Conservation (phyloP, 345 rosid genomes). For the Citrus trifoliata region DNA sequence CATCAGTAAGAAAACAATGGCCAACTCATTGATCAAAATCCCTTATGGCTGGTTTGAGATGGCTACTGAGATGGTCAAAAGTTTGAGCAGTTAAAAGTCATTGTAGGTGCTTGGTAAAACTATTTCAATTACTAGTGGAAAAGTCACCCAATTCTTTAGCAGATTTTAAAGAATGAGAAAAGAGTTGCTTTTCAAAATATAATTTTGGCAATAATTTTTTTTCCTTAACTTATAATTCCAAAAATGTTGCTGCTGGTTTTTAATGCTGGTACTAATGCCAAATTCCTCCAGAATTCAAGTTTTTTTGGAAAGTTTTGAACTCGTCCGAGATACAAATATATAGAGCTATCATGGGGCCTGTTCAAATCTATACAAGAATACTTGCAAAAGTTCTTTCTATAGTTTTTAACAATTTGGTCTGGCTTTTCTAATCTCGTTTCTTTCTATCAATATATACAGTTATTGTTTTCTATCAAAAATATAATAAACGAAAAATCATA, state of each 20-base stretch:
- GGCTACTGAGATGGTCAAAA: not conserved
- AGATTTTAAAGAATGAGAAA: not conserved
- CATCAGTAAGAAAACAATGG: not conserved
- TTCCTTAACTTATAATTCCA: not conserved
- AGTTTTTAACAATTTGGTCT: not conserved
- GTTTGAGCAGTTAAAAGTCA: not conserved
- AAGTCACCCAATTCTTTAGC: not conserved
- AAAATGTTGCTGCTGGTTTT: not conserved
- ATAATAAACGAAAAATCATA: not conserved
- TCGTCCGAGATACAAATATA: not conserved
- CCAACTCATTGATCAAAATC: not conserved
- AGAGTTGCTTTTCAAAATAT: not conserved
- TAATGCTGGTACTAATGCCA: not conserved
- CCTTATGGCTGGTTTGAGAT: not conserved
- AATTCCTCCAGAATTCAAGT: not conserved
- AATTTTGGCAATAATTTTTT: not conserved
- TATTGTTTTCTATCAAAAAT: too few species aligned
- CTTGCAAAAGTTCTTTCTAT: not conserved
- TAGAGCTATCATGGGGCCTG: not conserved
- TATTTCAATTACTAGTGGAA: not conserved
- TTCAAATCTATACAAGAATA: not conserved
- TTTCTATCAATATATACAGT: not conserved
- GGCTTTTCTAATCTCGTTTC: not conserved
- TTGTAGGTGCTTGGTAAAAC: not conserved
- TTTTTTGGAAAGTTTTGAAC: not conserved